These are phyloP conservation scores for Themeda triandra DNA, from an alignment of 176 grass and related monocot species.

Conservation along the genomic window DNA sequence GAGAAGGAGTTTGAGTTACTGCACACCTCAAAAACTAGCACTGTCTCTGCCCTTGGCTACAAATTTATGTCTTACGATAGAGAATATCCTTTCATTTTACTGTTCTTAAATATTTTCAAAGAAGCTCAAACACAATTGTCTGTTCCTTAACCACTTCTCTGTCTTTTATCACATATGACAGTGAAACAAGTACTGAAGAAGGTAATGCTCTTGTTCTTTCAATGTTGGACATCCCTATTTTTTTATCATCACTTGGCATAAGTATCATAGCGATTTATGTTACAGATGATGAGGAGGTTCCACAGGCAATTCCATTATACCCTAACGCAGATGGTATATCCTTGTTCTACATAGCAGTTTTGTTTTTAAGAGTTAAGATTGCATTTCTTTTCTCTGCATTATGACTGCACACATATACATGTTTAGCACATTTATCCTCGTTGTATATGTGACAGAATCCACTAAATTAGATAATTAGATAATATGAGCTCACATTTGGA, in stretches of 20 bases:
- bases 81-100: slow-evolving; percentile 42
- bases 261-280: neutral
- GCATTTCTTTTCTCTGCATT: neutral
- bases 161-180: slow-evolving; percentile 6
- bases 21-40: slow-evolving; percentile 57
- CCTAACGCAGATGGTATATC: slow-evolving; percentile 11
- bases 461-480: neutral
- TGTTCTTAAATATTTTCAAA: slow-evolving; percentile 3
- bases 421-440: neutral
- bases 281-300: slow-evolving; percentile 39
- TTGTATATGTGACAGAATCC: neutral
- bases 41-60: slow-evolving; percentile 53
- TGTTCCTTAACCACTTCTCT: slow-evolving; percentile 12
- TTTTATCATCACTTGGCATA: neutral
- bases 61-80: neutral
- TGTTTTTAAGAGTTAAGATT: neutral
- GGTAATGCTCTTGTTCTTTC: slow-evolving; percentile 16
- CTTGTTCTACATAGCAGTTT: neutral
- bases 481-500: neutral
- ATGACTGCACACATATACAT: neutral
- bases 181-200: neutral
- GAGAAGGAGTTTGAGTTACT: slow-evolving; percentile 80
- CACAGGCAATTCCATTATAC: slow-evolving; percentile 26
- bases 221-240: slow-evolving; percentile 9
- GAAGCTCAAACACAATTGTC: slow-evolving; percentile 2